Evolutionary conservation across 495 filamentous ascomycete genomes (phyloP).

Genomic region (Penicillium mononematosum): DNA sequence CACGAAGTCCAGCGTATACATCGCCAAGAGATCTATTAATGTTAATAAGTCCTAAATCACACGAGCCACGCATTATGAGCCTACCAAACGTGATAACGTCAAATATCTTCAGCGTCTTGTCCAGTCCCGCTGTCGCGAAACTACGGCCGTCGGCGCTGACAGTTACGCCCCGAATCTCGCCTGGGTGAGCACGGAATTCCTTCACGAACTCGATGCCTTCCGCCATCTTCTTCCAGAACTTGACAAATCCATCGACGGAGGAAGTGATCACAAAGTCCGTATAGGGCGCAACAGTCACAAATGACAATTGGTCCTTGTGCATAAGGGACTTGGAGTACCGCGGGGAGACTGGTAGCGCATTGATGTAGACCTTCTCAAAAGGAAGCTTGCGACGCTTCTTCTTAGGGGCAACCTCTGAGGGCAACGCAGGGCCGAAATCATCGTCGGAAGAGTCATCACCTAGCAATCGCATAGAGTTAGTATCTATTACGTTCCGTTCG

Average conservation of each 20-base stretch:
- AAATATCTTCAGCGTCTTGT: constrained; percentile 92
- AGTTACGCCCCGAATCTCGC: constrained; percentile 78
- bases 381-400: constrained; percentile 90
- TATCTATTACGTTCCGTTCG: neutral
- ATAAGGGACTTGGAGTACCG: constrained; percentile 97
- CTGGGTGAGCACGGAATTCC: constrained; percentile 87
- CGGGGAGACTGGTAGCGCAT: constrained; percentile 75
- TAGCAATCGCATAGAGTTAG: constrained; percentile 22
- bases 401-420: constrained; percentile 70
- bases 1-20: constrained; percentile 69
- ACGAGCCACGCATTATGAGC: neutral
- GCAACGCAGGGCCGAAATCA: constrained; percentile 89
- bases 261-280: constrained; percentile 95
- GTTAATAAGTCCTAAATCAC: constrained; percentile 17
- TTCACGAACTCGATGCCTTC: constrained; percentile 96
- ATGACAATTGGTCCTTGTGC: constrained; percentile 93
- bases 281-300: constrained; percentile 77
- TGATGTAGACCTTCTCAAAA: constrained; percentile 91
- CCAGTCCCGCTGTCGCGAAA: constrained; percentile 84
- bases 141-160: constrained; percentile 88
- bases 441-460: constrained; percentile 76
- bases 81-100: constrained; percentile 89
- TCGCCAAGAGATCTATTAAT: constrained; percentile 70
- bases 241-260: constrained; percentile 89
- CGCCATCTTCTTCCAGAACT: constrained; percentile 98